These are phyloP conservation scores for Pharnaceum exiguum DNA, from an alignment of 148 eudicot species.

Conservation along the genomic window DNA sequence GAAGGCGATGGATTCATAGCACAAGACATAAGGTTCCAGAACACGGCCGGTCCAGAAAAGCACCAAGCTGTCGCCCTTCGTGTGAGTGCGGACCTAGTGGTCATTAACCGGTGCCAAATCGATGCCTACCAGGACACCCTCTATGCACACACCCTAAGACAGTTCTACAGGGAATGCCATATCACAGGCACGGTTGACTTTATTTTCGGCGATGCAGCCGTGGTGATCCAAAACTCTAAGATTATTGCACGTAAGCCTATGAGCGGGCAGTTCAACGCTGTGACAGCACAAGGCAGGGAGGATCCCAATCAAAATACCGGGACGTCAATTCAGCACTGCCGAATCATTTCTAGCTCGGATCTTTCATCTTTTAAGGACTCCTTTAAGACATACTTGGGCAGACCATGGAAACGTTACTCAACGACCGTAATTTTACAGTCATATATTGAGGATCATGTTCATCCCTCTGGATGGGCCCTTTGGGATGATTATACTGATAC, in stretches of 20 bases:
- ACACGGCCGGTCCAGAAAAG: conserved; percentile 20
- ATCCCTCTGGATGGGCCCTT: conserved; percentile 3
- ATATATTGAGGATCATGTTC: background rate
- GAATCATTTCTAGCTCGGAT: background rate
- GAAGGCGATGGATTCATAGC: conserved; percentile 18
- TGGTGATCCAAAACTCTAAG: conserved; percentile 12
- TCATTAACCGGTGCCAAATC: conserved; percentile 9
- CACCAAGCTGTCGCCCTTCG: conserved; percentile 26
- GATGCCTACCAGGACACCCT: conserved; percentile 21
- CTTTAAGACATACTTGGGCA: conserved; percentile 6
- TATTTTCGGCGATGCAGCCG: conserved; percentile 19
- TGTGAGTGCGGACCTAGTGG: conserved; percentile 8
- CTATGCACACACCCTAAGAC: conserved; percentile 13
- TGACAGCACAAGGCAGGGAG: conserved; percentile 11
- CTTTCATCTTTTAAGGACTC: background rate
- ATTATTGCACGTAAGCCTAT: conserved; percentile 9
- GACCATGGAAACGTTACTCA: conserved; percentile 19
- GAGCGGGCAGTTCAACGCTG: conserved; percentile 4
- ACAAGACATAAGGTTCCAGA: conserved; percentile 11
- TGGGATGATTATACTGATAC: conserved; percentile 7
- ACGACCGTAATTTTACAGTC: conserved; percentile 5
- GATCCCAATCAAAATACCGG: conserved; percentile 10
- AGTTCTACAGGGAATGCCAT: conserved; percentile 14
- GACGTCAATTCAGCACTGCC: background rate
- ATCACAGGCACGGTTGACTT: conserved; percentile 17